Percentiles rank a stretch among this genome's conserved stretches.
These are phyloP conservation scores for Neocucurbitaria cava DNA, from an alignment of 2,329 filamentous ascomycete genomes.

Conservation along the genomic window DNA sequence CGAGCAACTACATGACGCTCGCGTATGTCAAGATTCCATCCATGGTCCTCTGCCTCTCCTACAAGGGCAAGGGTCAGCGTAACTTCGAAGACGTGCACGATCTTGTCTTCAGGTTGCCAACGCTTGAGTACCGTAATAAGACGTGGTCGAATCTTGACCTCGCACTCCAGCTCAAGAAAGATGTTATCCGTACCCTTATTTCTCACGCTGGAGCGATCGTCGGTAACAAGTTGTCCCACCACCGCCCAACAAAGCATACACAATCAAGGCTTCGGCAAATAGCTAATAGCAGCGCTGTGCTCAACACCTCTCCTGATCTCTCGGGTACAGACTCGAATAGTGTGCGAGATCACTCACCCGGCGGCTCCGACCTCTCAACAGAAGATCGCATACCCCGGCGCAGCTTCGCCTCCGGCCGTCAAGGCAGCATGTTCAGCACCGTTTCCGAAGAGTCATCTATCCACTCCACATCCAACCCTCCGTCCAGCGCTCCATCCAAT, in stretches of 20 bases:
- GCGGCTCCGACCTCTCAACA: conserved; percentile 34
- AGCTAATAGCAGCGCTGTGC: conserved; percentile 76
- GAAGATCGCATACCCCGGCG: conserved; percentile 30
- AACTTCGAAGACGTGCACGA: conserved; percentile 97
- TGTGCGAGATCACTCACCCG: conserved; percentile 42
- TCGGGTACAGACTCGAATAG: conserved; percentile 40
- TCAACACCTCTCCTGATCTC: conserved; percentile 48
- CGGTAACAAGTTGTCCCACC: conserved; percentile 93
- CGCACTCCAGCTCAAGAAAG: conserved; percentile 89
- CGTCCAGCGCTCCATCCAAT: conserved; percentile 1
- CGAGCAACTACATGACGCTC: conserved; percentile 97
- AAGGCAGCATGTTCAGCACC: conserved; percentile 36
- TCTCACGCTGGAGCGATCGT: conserved; percentile 96
- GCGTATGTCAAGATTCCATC: conserved; percentile 94
- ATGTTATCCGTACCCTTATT: conserved; percentile 91
- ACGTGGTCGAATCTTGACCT: conserved; percentile 98
- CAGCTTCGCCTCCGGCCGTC: conserved; percentile 41
- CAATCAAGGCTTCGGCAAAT: conserved; percentile 81
- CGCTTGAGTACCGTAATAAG: conserved; percentile 96
- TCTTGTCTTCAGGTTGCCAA: conserved; percentile 94
- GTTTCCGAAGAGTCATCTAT: conserved; percentile 39
- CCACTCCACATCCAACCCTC: conserved; percentile 7
- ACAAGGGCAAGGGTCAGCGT: conserved; percentile 93
- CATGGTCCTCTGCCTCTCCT: conserved; percentile 92
- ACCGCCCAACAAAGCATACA: conserved; percentile 81